These are phyloP conservation scores for Pseudogymnoascus sp. DNA, from an alignment of 2,329 filamentous ascomycete species.

Conservation along the genomic window DNA sequence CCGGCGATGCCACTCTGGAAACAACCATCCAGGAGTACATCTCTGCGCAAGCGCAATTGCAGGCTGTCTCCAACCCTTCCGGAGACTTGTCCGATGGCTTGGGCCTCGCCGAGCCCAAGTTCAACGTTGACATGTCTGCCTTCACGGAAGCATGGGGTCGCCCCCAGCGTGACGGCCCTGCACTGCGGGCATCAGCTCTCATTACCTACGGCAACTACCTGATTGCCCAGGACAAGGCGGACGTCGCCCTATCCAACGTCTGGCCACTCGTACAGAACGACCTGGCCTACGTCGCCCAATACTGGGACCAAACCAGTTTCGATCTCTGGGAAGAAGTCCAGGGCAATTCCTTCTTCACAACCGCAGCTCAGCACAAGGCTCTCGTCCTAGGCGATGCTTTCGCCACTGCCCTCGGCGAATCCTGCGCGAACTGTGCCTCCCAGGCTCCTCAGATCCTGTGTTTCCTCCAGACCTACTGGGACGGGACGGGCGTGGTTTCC, in stretches of 20 bases:
- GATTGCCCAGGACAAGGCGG: constrained; percentile 48
- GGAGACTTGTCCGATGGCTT: constrained; percentile 33
- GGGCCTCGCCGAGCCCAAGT: constrained; percentile 66
- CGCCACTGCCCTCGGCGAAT: constrained; percentile 52
- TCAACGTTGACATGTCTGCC: constrained; percentile 51
- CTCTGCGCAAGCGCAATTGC: constrained; percentile 50
- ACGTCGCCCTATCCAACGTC: constrained; percentile 39
- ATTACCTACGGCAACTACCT: constrained; percentile 67
- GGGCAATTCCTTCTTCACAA: constrained; percentile 73
- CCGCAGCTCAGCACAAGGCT: constrained; percentile 60
- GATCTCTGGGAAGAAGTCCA: constrained; percentile 80
- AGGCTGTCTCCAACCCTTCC: constrained; percentile 50
- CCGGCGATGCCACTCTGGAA: constrained; percentile 46
- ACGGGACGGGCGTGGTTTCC: constrained; percentile 52
- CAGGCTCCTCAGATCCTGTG: constrained; percentile 62
- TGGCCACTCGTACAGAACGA: constrained; percentile 74
- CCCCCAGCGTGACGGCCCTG: constrained; percentile 71
- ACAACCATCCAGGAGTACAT: constrained; percentile 58
- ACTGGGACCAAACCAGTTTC: constrained; percentile 57
- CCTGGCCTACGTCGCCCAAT: constrained; percentile 63
- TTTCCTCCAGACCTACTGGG: constrained; percentile 68
- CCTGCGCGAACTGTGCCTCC: constrained; percentile 49
- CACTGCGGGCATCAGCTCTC: constrained; percentile 65
- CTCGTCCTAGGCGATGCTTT: constrained; percentile 58
- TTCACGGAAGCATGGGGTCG: constrained; percentile 65